Evolutionary conservation across 108 stramenopile species (phyloP), one percentile per base, ranked within the genome.

Genomic region (Skeletonema marinoi): DNA sequence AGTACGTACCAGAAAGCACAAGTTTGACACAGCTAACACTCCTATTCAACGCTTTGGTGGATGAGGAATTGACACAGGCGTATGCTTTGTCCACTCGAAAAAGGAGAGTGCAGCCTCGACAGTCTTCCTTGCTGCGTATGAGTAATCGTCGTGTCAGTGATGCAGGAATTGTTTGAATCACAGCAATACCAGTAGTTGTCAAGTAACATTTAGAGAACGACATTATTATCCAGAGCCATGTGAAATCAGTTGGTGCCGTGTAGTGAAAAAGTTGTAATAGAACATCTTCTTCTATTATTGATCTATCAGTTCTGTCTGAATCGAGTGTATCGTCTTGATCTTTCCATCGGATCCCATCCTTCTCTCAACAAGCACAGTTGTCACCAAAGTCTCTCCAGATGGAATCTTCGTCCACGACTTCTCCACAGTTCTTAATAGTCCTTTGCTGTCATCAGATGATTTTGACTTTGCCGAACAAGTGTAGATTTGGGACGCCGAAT

Each of bases 321-420:
- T 66, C 1, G 68, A 50, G 60, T 78, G 70, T 10, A 54, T 33
- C 10, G 71, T 72, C 60, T 78, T 78, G 4, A 71, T 29, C 19
- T 70, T 39, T 3, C 70, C 65, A 35, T 59, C 70, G 17, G 29
- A 48, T 44, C 32, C 78, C 14, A 25, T 32, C 42, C 17, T 44
- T 39, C 39, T 70, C 66, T 78, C 78, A 6, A 78, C 78, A 38
- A 78, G 44, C 19, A 78, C 78, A 17, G 78, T 78, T 50, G 78
- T 71, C 78, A 78, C 65, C 70, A 78, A 65, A 17, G 42, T 66
- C 32, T 65, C 41, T 1, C 71, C 78, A 50, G 66, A 70, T 48
- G 70, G 70, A 39, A 78, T 64, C 64, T 70, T 46, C 13, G 70
- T 70, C 78, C 78, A 78, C 2, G 50, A 58, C 70, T 71, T 78